Percentiles rank a stretch among this genome's conserved stretches.
These are phyloP conservation scores for Aspergillus nanangensis DNA, from an alignment of 495 filamentous ascomycete genomes.

Conservation along the genomic window DNA sequence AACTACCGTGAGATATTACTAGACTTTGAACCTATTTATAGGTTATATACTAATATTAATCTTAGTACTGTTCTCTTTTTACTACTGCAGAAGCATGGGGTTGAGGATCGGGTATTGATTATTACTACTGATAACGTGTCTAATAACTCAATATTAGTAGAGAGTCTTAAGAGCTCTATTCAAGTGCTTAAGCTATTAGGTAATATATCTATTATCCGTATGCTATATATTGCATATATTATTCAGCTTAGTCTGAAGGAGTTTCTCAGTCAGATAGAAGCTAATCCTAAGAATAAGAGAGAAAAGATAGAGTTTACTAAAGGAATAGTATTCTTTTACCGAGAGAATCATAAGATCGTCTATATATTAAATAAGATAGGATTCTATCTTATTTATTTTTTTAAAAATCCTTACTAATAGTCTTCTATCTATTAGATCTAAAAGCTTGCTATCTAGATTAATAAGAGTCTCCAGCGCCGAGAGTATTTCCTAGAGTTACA, in stretches of 20 bases:
- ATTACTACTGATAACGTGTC: slow-evolving; percentile 17
- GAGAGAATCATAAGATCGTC: no score
- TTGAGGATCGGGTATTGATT: slow-evolving; percentile 3
- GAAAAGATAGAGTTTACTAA: no score
- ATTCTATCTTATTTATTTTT: no score
- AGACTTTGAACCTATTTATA: slow-evolving; percentile 14
- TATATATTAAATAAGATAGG: no score
- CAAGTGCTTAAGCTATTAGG: no score
- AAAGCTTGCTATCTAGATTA: slow-evolving; percentile 14
- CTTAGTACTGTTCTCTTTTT: background rate
- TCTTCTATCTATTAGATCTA: slow-evolving; percentile 8
- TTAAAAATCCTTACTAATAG: background rate
- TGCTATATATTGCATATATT: slow-evolving; percentile 13
- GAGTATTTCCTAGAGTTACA: slow-evolving; percentile 8
- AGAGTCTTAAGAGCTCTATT: no score
- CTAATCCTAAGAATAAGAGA: no score
- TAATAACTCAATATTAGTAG: slow-evolving; percentile 13
- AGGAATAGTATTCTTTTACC: no score
- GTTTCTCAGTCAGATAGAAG: slow-evolving; percentile 14
- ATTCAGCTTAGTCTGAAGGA: slow-evolving; percentile 16
- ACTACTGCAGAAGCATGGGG: background rate
- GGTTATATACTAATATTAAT: slow-evolving; percentile 1
- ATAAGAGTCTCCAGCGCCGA: slow-evolving; percentile 10
- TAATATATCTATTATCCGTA: no score
- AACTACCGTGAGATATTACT: no score